Evolutionary conservation across 352 stramenopile species (phyloP).

Genomic region (Globisporangium okanoganense): DNA sequence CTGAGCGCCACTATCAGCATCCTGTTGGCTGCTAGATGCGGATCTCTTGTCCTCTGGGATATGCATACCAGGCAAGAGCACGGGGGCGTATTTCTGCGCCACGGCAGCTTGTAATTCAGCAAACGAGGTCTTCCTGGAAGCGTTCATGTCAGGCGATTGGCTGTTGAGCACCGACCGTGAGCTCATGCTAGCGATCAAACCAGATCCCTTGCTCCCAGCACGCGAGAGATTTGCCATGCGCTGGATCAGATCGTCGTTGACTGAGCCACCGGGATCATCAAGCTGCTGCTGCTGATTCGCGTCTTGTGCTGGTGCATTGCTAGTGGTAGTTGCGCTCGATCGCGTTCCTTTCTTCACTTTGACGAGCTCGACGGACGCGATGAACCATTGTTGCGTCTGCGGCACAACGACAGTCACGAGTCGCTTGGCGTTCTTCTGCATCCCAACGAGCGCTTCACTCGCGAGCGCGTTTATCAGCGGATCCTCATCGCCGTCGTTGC

Average conservation of each 20-base stretch:
- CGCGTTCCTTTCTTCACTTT: slow-evolving; percentile 71
- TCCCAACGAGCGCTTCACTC: slow-evolving; percentile 44
- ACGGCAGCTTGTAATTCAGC: slow-evolving; percentile 10
- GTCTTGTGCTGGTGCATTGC: background rate
- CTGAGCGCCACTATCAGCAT: background rate
- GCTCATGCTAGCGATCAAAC: slow-evolving; percentile 56
- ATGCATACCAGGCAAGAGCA: slow-evolving; percentile 45
- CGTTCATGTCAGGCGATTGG: background rate
- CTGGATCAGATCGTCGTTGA: slow-evolving; percentile 56
- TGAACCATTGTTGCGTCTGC: slow-evolving; percentile 47
- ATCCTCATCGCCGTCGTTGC: slow-evolving; percentile 12
- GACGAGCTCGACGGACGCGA: slow-evolving; percentile 64
- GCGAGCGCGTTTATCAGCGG: slow-evolving; percentile 33
- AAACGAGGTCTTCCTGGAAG: slow-evolving; percentile 9
- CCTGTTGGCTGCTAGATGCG: background rate
- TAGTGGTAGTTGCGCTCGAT: slow-evolving; percentile 9
- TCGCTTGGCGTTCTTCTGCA: slow-evolving; percentile 57
- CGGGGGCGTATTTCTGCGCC: slow-evolving; percentile 37
- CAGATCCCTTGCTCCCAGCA: slow-evolving; percentile 47
- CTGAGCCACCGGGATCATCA: slow-evolving; percentile 5
- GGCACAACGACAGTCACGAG: slow-evolving; percentile 52
- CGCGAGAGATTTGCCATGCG: slow-evolving; percentile 71
- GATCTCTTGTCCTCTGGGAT: slow-evolving; percentile 22
- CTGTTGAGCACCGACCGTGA: slow-evolving; percentile 11
- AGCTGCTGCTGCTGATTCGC: slow-evolving; percentile 11